Percentiles rank a stretch among this genome's conserved stretches.
Evolutionary conservation across 2,329 filamentous ascomycete genomes (phyloP).

Genomic region (Fusarium bactridioides): DNA sequence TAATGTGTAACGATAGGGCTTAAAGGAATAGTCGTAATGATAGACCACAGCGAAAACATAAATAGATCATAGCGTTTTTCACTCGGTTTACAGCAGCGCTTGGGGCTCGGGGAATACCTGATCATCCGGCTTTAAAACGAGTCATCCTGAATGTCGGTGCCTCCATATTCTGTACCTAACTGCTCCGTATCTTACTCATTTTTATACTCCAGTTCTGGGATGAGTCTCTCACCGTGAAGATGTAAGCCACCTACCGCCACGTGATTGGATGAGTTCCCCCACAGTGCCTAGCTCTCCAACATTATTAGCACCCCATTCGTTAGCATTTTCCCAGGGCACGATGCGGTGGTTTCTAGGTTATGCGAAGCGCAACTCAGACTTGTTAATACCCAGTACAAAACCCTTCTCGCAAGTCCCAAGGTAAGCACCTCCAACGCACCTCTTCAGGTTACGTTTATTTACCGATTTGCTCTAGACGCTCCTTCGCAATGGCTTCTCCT

Average conservation of each 20-base stretch:
- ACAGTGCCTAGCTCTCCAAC: constrained; percentile 5
- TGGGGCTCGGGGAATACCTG: neutral
- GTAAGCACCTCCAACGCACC: neutral
- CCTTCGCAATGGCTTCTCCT: constrained; percentile 44
- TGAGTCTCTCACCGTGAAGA: neutral
- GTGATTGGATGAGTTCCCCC: constrained; percentile 19
- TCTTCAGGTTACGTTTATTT: neutral
- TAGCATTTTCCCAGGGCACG: constrained; percentile 19
- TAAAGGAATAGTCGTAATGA: neutral
- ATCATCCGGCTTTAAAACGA: neutral
- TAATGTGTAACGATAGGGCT: constrained; percentile 20
- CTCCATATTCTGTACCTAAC: neutral
- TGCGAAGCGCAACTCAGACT: constrained; percentile 26
- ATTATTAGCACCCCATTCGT: constrained; percentile 17
- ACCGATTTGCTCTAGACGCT: neutral
- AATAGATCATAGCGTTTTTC: constrained; percentile 4
- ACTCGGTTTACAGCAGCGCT: neutral
- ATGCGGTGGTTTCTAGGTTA: constrained; percentile 28
- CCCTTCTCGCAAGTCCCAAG: constrained; percentile 10
- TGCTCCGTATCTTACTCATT: neutral
- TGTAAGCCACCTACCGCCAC: neutral
- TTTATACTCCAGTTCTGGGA: neutral
- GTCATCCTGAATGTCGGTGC: neutral
- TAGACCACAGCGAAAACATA: constrained; percentile 6
- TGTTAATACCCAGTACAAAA: constrained; percentile 3